Percentiles rank a stretch among this genome's conserved stretches.
Evolutionary conservation across 305 asterid species (phyloP).

Genomic region (Solanum aculeatissimum): DNA sequence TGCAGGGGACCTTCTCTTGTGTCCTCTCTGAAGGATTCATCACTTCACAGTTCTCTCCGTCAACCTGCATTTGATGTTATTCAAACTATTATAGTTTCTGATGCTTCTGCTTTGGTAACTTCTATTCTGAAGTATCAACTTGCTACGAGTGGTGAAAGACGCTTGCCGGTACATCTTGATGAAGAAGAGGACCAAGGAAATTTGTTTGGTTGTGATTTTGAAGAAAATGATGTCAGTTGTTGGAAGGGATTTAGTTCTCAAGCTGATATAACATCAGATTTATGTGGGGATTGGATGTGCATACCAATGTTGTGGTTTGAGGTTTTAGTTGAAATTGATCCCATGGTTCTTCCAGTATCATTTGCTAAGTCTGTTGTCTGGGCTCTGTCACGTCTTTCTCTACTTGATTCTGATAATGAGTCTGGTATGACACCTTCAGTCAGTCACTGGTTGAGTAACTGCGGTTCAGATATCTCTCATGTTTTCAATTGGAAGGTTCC

Average conservation of each 20-base stretch:
- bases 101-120: constrained; percentile 81
- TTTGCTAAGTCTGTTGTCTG: constrained; percentile 89
- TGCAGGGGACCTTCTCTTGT: constrained; percentile 94
- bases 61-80: constrained; percentile 96
- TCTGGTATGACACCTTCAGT: constrained; percentile 44
- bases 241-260: constrained; percentile 76
- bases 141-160: constrained; percentile 42
- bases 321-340: constrained; percentile 84
- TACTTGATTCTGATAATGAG: constrained; percentile 56
- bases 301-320: constrained; percentile 97
- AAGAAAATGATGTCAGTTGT: constrained; percentile 53
- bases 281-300: constrained; percentile 87
- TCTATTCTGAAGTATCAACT: constrained; percentile 43
- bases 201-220: constrained; percentile 27
- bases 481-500: constrained; percentile 90
- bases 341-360: constrained; percentile 59
- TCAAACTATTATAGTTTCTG: constrained; percentile 74
- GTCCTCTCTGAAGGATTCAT: constrained; percentile 68
- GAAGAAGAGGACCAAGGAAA: constrained; percentile 52
- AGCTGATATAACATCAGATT: constrained; percentile 52
- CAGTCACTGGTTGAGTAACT: constrained; percentile 54
- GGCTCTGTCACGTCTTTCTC: constrained; percentile 79
- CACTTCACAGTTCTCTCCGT: constrained; percentile 79
- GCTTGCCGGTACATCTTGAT: constrained; percentile 23
- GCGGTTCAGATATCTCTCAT: constrained; percentile 68